phyloP scores from a whole-genome alignment of 169 alveolate species.

The Plasmodium vivax region DNA sequence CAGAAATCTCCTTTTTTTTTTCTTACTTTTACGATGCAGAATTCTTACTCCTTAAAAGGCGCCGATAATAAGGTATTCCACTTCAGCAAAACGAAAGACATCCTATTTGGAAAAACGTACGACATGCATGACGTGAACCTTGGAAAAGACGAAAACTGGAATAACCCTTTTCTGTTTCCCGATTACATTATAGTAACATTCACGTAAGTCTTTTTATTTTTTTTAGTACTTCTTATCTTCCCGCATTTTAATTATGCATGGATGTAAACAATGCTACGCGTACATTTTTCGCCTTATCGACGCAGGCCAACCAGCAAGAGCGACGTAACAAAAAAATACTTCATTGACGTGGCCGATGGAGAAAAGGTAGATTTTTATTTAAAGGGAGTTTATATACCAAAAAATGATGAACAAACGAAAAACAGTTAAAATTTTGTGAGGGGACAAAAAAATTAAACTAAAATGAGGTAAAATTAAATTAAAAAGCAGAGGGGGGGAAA shows the following conservation, averaged over 20 bases:
- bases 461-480: neutral
- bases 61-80: conserved; percentile 19
- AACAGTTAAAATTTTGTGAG: conserved; percentile 5
- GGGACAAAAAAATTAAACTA: conserved; percentile 23
- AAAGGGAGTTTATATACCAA: conserved; percentile 67
- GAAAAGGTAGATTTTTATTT: conserved; percentile 35
- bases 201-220: conserved; percentile 32
- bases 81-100: conserved; percentile 61
- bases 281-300: neutral
- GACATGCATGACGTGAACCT: neutral
- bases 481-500: neutral
- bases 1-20: neutral
- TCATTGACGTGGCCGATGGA: conserved; percentile 19
- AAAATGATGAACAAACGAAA: conserved; percentile 24
- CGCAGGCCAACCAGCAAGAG: conserved; percentile 37
- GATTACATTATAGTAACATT: conserved; percentile 62
- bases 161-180: conserved; percentile 62
- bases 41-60: neutral
- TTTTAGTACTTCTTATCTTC: neutral
- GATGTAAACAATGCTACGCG: neutral
- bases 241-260: neutral
- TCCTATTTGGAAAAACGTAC: conserved; percentile 63
- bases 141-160: conserved; percentile 27
- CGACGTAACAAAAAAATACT: conserved; percentile 59
- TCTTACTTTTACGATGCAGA: neutral